Evolutionary conservation across 202 grass and related monocot species (phyloP).

Genomic region (Carex arenaria): DNA sequence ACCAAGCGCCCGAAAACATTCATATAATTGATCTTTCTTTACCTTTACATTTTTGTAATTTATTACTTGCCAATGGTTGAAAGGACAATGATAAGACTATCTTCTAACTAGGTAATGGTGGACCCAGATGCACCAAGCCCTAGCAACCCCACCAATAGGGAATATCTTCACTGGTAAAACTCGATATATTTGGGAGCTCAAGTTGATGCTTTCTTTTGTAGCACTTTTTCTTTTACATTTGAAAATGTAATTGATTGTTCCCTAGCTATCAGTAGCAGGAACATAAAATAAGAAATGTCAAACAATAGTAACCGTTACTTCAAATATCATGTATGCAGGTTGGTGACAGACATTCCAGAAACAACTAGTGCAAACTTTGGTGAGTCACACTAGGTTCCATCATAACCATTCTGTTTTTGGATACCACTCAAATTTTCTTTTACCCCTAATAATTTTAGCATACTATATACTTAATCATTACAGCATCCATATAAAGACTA

Average conservation of each 20-base stretch:
- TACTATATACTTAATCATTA: not conserved
- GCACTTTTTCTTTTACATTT: not conserved
- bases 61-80: slow-evolving; percentile 6
- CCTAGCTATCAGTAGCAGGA: not conserved
- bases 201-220: not conserved
- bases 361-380: slow-evolving; percentile 80
- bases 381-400: slow-evolving; percentile 36
- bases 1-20: not conserved
- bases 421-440: slow-evolving; percentile 8
- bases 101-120: slow-evolving; percentile 82
- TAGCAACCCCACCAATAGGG: slow-evolving; percentile 84
- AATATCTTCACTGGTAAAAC: slow-evolving; percentile 95
- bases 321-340: slow-evolving; percentile 48
- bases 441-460: not conserved
- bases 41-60: slow-evolving; percentile 8
- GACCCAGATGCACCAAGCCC: slow-evolving; percentile 97
- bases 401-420: slow-evolving; percentile 26
- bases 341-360: slow-evolving; percentile 98
- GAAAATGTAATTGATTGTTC: slow-evolving; percentile 2
- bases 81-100: slow-evolving; percentile 23
- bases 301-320: slow-evolving; percentile 32
- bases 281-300: slow-evolving; percentile 16
- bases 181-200: slow-evolving; percentile 19
- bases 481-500: not conserved
- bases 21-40: not conserved